phyloP scores from a whole-genome alignment of 1,284 basidiomycete genomes.

The Austroboletus olivaceoglutinosus region DNA sequence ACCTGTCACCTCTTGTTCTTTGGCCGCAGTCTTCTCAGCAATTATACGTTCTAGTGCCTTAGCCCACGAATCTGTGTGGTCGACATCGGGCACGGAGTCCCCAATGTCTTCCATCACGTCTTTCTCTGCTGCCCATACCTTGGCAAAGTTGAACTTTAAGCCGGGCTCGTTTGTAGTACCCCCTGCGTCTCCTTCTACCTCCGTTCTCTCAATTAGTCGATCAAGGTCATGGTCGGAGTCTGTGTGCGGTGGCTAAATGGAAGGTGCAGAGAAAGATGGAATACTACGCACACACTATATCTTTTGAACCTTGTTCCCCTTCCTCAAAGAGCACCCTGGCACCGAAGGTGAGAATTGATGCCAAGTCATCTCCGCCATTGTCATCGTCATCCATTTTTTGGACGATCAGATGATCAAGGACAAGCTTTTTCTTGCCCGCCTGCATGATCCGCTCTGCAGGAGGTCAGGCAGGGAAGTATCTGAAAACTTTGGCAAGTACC shows the following conservation, averaged over 20 bases:
- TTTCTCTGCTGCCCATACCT: conserved; percentile 82
- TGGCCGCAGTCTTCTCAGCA: conserved; percentile 45
- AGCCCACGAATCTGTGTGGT: conserved; percentile 75
- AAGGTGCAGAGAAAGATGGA: conserved; percentile 43
- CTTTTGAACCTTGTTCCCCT: conserved; percentile 47
- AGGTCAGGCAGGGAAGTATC: conserved; percentile 4
- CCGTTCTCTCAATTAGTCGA: conserved; percentile 79
- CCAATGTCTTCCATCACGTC: conserved; percentile 65
- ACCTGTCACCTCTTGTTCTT: conserved; percentile 55
- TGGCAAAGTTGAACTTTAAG: conserved; percentile 77
- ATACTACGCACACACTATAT: conserved; percentile 65
- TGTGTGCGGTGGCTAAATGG: conserved; percentile 52
- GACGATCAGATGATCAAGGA: conserved; percentile 88
- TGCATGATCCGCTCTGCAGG: conserved; percentile 79
- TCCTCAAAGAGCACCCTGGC: conserved; percentile 78
- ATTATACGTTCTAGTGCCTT: conserved; percentile 66
- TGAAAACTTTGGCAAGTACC: conserved; percentile 42
- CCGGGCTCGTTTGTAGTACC: conserved; percentile 45
- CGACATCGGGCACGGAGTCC: conserved; percentile 44
- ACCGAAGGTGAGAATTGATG: conserved; percentile 81
- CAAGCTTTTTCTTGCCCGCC: conserved; percentile 86
- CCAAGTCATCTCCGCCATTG: conserved; percentile 67
- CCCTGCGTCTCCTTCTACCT: conserved; percentile 64
- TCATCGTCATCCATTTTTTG: conserved; percentile 88
- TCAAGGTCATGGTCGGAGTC: conserved; percentile 80